A percentile compares a stretch with the other conserved stretches of the same genome.
These are phyloP conservation scores for Suhomyces tanzawaensis DNA, from an alignment of 805 yeast genomes.

Conservation along the genomic window DNA sequence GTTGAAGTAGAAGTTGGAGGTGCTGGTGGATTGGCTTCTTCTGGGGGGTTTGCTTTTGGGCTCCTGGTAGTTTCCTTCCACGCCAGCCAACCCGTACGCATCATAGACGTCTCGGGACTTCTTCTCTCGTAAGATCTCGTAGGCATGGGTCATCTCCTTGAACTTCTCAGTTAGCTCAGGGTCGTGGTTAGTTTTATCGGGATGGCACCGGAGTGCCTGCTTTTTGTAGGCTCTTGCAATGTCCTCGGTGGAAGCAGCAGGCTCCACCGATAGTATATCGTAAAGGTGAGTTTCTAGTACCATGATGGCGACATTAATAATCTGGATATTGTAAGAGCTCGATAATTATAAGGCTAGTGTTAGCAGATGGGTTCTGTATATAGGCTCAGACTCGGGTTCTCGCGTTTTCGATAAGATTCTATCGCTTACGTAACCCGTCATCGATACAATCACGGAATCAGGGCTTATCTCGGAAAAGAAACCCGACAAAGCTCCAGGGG, in stretches of 20 bases:
- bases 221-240: conserved; percentile 35
- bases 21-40: conserved; percentile 3
- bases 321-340: too few relatives aligned
- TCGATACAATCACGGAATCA: too few relatives aligned
- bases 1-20: background rate
- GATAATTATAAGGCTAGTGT: too few relatives aligned
- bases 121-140: conserved; percentile 55
- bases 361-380: too few relatives aligned
- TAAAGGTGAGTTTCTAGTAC: conserved; percentile 27
- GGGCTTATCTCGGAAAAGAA: too few relatives aligned
- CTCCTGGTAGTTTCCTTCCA: conserved; percentile 26
- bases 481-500: too few relatives aligned
- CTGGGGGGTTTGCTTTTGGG: conserved; percentile 2
- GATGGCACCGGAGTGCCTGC: conserved; percentile 55
- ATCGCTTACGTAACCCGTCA: too few relatives aligned
- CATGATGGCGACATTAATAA: too few relatives aligned
- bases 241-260: conserved; percentile 34
- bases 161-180: conserved; percentile 52
- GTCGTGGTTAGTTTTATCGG: conserved; percentile 57
- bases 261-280: conserved; percentile 33
- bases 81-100: conserved; percentile 46
- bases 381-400: too few relatives aligned
- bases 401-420: too few relatives aligned
- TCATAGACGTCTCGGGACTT: conserved; percentile 51
- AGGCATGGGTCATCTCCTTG: conserved; percentile 64